Percentiles rank a stretch among this genome's conserved stretches.
phyloP scores from a whole-genome alignment of 371 early-diverging fungal species.

The Hamiltosporidium tvaerminnensis region DNA sequence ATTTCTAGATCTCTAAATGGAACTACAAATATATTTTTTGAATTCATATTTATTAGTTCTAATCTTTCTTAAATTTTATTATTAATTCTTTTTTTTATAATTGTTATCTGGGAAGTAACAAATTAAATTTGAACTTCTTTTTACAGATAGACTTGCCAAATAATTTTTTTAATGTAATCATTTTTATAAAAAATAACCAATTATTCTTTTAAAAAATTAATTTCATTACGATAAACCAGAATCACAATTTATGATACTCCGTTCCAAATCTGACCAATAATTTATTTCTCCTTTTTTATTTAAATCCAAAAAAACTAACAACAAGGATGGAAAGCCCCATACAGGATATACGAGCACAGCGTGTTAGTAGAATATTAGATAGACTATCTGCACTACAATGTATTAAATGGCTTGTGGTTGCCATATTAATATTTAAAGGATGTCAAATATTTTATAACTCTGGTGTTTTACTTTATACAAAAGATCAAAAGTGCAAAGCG shows the following conservation, averaged over 20 bases:
- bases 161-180: neutral
- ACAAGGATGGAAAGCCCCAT: neutral
- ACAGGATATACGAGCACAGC: neutral
- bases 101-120: too few relatives aligned
- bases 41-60: constrained; percentile 1
- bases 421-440: constrained; percentile 33
- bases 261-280: too few relatives aligned
- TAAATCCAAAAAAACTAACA: too few relatives aligned
- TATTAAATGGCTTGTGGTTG: constrained; percentile 32
- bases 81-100: too few relatives aligned
- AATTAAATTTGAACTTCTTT: too few relatives aligned
- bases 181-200: constrained; percentile 3
- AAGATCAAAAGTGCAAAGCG: constrained; percentile 34
- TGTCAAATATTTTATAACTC: constrained; percentile 32
- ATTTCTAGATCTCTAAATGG: neutral
- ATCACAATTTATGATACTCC: too few relatives aligned
- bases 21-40: neutral
- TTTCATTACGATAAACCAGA: too few relatives aligned
- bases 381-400: constrained; percentile 39
- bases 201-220: too few relatives aligned
- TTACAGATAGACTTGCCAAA: neutral
- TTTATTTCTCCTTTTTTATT: too few relatives aligned
- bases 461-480: constrained; percentile 34
- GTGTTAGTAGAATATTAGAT: constrained; percentile 7
- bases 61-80: too few relatives aligned